Evolutionary conservation across 208 protist genomes (phyloP), one percentile per base, ranked within the genome.

Genomic region (Acanthamoeba sp.): DNA sequence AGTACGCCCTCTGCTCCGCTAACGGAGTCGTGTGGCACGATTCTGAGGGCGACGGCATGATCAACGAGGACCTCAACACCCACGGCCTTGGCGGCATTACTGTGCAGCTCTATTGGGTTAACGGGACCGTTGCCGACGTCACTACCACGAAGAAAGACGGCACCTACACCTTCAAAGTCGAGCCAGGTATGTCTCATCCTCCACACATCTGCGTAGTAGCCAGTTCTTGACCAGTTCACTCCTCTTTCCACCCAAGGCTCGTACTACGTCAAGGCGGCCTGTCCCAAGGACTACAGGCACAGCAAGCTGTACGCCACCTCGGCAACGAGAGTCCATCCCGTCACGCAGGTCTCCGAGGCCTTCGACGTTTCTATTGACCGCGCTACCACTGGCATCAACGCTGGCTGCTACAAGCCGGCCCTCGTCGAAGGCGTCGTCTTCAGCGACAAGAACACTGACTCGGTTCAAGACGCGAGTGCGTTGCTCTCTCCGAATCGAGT

Each of bases 11-110:
- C 80, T 89, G 50, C 80, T 89, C 80, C 10, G 80, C 80, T 29
- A 89, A 89, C 80, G 80, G 80, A 55, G 80, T 89, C 32, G 80
- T 89, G 24, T 89, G 80, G 80, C 80, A 89, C 80, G 80, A 89
- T 62, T 36, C 36, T 6, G 80, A 89, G 10, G 80, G 80, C 52
- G 80, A 89, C 32, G 80, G 80, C 52, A 55, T 89, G 42, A 55
- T 89, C 80, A 89, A 89, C 80, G 80, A 89, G 80, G 52, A 89
- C 50, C 27, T 64, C 32, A 55, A 22, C 50, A 22, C 22, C 29
- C 34, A 66, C 29, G 80, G 50, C 27, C 80, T 89, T n/a, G 50
- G 32, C 50, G 80, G 52, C 50, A 38, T 89, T 16, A 64, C 0
- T 18, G 80, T 89, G n/a, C 27, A 64, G 48, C 52, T 89, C 50